Evolutionary conservation across 129 eudicot genomes (phyloP), one percentile per base, ranked within the genome.

Genomic region (Lactuca sativa): DNA sequence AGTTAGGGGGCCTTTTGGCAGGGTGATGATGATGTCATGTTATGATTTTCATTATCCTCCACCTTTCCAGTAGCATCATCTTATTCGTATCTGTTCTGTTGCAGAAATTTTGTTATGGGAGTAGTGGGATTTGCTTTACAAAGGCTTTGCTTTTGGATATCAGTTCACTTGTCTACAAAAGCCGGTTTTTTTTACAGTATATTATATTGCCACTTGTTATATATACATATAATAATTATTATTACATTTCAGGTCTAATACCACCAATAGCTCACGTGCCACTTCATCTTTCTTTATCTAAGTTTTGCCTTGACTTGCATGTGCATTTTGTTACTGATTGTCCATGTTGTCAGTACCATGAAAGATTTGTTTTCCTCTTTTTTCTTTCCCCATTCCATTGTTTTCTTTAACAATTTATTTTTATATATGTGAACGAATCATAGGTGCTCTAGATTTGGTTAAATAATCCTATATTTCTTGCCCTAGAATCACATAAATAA

Each of bases 51-150:
- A 47, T 78, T 81, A 78, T 81, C 86, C 30, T 25, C 30, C 30
- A 25, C 30, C 30, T 25, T 25, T 25, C 30, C 82, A 47, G 74
- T 47, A 66, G 64, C 71, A 73, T 78, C 77, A 55, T 70, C 86
- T 86, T 83, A 86, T 83, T 75, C 68, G 53, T 65, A 86, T 81
- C 79, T 81, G 69, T 76, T 83, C 79, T 86, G 89, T 83, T 86
- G 92, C 92, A 86, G 92, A 86, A 77, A 74, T 86, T 86, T 84
- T 78, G 86, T 77, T 86, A 75, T 75, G 84, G 85, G 92, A 78
- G 76, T 83, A 70, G 74, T 81, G 86, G 88, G 80, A 69, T 85
- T 82, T 81, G 82, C 83, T 81, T 85, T 74, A 81, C 82, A 71
- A 84, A 86, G 83, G 86, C 86, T 72, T 67, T 83, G 80, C 83